Conservation (phyloP, 1,139 yeast species). For the Sugiyamaella pinicola region DNA sequence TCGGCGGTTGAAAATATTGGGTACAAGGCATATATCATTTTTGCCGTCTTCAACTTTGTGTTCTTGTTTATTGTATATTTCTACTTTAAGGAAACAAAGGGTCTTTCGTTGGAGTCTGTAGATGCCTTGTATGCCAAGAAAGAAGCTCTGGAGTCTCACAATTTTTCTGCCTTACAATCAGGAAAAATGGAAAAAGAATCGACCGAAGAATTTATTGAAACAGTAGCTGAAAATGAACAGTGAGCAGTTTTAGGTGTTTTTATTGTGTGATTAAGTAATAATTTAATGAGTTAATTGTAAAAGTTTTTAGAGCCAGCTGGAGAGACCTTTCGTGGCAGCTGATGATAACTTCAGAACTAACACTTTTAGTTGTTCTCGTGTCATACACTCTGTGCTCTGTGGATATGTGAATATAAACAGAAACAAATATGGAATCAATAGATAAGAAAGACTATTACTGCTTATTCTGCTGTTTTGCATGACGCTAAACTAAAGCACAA, state of each 20-base stretch:
- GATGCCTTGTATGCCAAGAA: conserved; percentile 45
- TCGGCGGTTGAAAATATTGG: conserved; percentile 44
- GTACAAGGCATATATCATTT: conserved; percentile 44
- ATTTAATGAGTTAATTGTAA: not conserved
- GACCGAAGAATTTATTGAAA: conserved; percentile 7
- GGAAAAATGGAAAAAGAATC: conserved; percentile 6
- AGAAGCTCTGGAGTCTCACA: conserved; percentile 23
- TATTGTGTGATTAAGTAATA: not conserved
- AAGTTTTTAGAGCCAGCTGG: not conserved
- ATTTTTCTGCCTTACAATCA: conserved; percentile 17
- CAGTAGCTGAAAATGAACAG: conserved; percentile 1
- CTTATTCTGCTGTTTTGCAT: no score
- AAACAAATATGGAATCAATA: no score
- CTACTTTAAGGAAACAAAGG: conserved; percentile 48
- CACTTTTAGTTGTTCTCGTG: no score
- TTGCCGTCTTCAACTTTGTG: conserved; percentile 49
- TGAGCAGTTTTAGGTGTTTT: not conserved
- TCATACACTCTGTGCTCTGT: no score
- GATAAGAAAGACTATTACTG: no score
- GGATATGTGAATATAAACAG: no score
- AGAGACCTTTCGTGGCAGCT: no score
- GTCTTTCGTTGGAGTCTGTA: conserved; percentile 45
- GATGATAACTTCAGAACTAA: no score
- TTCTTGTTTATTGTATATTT: conserved; percentile 58
- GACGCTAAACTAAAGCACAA: no score